Percentiles rank a stretch among this genome's conserved stretches.
Conservation (phyloP, 805 yeast species). For the Myxozyma geophila region DNA sequence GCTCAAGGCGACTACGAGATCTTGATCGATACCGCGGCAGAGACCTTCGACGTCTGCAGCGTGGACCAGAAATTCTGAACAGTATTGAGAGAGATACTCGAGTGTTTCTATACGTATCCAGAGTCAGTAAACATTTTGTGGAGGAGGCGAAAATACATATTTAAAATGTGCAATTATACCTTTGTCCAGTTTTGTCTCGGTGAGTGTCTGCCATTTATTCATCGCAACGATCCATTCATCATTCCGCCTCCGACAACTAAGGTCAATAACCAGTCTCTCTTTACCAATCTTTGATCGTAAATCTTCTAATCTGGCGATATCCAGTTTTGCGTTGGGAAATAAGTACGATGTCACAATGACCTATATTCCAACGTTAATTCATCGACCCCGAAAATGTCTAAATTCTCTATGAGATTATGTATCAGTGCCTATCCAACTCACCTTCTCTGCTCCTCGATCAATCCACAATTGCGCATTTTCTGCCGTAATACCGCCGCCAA, state of each 20-base stretch:
- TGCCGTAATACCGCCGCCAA: constrained; percentile 90
- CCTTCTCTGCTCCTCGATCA: constrained; percentile 73
- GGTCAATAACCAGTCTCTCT: constrained; percentile 75
- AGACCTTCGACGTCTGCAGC: constrained; percentile 99
- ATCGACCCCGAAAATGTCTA: not conserved
- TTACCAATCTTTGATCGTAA: constrained; percentile 65
- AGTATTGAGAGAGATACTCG: constrained; percentile 59
- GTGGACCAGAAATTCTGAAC: constrained; percentile 88
- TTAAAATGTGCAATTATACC: constrained; percentile 8
- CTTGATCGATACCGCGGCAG: constrained; percentile 88
- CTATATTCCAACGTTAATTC: constrained; percentile 12
- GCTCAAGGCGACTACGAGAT: constrained; percentile 69
- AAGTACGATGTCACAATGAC: constrained; percentile 92
- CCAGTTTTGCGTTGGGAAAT: constrained; percentile 67
- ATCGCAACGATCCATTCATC: constrained; percentile 90
- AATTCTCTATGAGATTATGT: no score
- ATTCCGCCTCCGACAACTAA: constrained; percentile 47
- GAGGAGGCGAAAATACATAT: not conserved
- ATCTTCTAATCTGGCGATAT: constrained; percentile 55
- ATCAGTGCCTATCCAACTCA: not conserved
- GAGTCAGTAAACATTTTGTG: not conserved
- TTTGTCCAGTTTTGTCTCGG: constrained; percentile 61
- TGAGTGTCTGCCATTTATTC: constrained; percentile 95
- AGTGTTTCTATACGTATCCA: constrained; percentile 52
- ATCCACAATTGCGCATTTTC: constrained; percentile 81